A percentile compares a stretch with the other conserved stretches of the same genome.
phyloP scores from a whole-genome alignment of 2,329 filamentous ascomycete genomes.

The Thielaviopsis musarum region DNA sequence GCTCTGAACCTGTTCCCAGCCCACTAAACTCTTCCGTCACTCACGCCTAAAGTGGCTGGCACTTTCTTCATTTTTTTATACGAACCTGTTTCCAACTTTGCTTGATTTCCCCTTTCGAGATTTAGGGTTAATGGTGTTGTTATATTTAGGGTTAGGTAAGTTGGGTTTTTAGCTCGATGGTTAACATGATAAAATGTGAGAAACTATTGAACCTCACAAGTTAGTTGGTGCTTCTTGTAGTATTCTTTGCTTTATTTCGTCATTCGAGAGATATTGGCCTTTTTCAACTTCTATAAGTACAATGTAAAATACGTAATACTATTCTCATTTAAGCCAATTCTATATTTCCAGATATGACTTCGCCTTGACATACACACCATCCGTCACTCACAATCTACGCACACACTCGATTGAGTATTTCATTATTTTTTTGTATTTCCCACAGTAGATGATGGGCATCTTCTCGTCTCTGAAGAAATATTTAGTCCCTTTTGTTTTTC shows the following conservation, averaged over 20 bases:
- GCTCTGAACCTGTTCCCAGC: background rate
- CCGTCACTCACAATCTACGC: background rate
- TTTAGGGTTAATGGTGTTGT: background rate
- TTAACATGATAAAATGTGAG: background rate
- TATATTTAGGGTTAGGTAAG: background rate
- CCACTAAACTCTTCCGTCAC: background rate
- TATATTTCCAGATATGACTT: too few relatives aligned
- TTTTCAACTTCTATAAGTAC: background rate
- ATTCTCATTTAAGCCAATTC: too few relatives aligned
- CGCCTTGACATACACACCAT: background rate
- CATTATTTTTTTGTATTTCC: background rate
- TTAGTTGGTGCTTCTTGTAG: background rate
- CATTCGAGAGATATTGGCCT: background rate
- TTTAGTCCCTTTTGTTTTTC: background rate
- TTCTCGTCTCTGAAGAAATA: background rate
- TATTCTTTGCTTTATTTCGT: background rate
- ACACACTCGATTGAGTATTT: background rate
- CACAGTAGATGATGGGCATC: background rate
- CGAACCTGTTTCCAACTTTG: background rate
- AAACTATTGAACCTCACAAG: background rate
- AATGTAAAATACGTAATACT: background rate
- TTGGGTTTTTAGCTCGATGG: background rate
- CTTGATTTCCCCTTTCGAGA: background rate
- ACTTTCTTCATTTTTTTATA: background rate
- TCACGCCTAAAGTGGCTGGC: background rate